Evolutionary conservation across 208 protist genomes (phyloP), one percentile per base, ranked within the genome.

Genomic region (Naegleria lovaniensis): DNA sequence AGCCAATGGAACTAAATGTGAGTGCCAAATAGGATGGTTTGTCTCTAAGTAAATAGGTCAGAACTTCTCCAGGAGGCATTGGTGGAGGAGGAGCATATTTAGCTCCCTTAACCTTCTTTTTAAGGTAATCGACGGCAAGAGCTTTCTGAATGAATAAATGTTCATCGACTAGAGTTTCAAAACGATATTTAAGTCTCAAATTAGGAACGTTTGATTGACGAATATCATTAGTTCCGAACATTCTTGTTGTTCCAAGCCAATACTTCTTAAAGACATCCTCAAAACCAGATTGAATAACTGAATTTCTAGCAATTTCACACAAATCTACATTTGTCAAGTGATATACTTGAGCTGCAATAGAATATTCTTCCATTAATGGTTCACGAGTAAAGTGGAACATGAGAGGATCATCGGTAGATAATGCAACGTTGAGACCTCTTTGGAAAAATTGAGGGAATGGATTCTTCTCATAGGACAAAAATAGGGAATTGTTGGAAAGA

Each of bases 291-390:
- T 98, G 96, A 36, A 98, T 91, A 7, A 99, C 98, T 51, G 93
- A 97, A 93, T 99, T 99, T 43, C 97, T 96, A n/a, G 98, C 98
- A 88, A 99, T 98, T 93, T 99, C 99, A 86, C 97, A 99, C 38
- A 99, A 93, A 92, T 99, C 98, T 91, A 96, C 96, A 52, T 97
- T 96, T 89, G 97, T 96, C n/a, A 99, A 94, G 91, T 97, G 94
- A 96, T 97, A 99, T 85, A 99, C 93, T 94, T 99, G 99, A n/a
- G 97, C 95, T 0, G 98, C 98, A 90, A 99, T 97, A 90, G 95
- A 96, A 93, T 99, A 99, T 94, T 99, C 99, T 93, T 99, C 98
- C 59, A 99, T 96, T 6, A 99, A 95, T 11, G 99, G 98, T 93
- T 99, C 98, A 51, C 93, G 92, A 9, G 98, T 99, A 87, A 99